These are phyloP conservation scores for Papiliotrema flavescens DNA, from an alignment of 1,284 basidiomycete genomes.

Conservation along the genomic window DNA sequence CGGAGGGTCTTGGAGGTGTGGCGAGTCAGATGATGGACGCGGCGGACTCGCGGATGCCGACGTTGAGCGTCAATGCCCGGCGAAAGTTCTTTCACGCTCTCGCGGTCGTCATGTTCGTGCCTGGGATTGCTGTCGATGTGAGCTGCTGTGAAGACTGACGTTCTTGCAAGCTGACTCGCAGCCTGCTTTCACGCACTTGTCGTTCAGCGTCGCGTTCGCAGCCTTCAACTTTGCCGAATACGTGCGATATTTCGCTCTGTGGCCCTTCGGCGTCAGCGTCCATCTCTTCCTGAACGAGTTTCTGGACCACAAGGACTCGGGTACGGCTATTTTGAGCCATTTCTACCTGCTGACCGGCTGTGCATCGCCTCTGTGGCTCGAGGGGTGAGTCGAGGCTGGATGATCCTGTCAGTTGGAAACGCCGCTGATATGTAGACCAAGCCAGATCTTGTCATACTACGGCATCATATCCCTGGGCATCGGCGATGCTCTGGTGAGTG, in stretches of 20 bases:
- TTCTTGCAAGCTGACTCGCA: conserved; percentile 39
- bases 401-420: not conserved
- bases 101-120: conserved; percentile 92
- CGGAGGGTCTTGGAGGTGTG: conserved; percentile 21
- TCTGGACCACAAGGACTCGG: conserved; percentile 89
- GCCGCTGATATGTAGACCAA: conserved; percentile 55
- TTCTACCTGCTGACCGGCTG: conserved; percentile 96
- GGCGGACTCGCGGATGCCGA: conserved; percentile 82
- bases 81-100: conserved; percentile 97
- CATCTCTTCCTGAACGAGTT: conserved; percentile 99
- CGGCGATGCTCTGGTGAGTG: conserved; percentile 81
- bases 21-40: conserved; percentile 81
- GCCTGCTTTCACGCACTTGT: conserved; percentile 94
- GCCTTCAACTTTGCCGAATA: conserved; percentile 95
- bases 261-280: conserved; percentile 88
- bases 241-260: conserved; percentile 95
- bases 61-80: conserved; percentile 85
- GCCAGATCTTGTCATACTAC: conserved; percentile 73
- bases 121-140: conserved; percentile 87
- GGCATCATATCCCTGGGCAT: conserved; percentile 87
- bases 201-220: conserved; percentile 89
- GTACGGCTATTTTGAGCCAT: conserved; percentile 94
- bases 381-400: conserved; percentile 66
- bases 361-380: conserved; percentile 89
- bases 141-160: conserved; percentile 47